Base-by-base conservation (phyloP, 768 basidiomycete species). In the Kwoniella botswanensis region DNA sequence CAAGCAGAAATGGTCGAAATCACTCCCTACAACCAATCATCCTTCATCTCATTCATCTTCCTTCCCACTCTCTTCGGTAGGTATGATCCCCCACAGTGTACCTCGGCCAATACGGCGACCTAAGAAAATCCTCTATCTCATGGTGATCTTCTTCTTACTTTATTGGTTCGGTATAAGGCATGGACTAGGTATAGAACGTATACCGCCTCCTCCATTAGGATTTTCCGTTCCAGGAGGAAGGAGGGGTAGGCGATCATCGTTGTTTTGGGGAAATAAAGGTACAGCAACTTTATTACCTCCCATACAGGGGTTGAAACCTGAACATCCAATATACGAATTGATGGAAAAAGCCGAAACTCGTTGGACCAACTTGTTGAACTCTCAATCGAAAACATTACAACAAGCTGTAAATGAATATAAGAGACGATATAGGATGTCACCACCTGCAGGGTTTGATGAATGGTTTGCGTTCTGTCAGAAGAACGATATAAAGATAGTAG, bases 391-490 rank as follows among this genome's bases (percentile, higher is more conserved):
- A 74, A 91, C 92, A 0, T 87, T 98, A 42, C 84, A 85, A 50
- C 88, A 88, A 15, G 96, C 95, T 0, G 92, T 93, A 0, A 81
- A 79, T 5, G 94, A 97, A 83, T 99, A 99, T 85, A 88, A 86
- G 75, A 84, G 86, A 68, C 86, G 97, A 63, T 94, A 97, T 81
- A 85, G 85, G 7, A 88, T 92, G 42, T 84, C 88, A 42, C 97
- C 97, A 9, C 96, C 97, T 0, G 88, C 86, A 46, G 96, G 95
- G 0, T 99, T 98, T 74, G 95, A 94, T 79, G 85, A 87, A 24
- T 98, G 96, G 96, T 96, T 79, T 68, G 71, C 63, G 17, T 83
- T 79, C 64, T 76, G 74, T 57, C 70, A 78, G 54, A 68, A 77
- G 26, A 70, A 82, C 56, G 71, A 71, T 43, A 72, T 83, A 53